Evolutionary conservation across 768 basidiomycete genomes (phyloP).

Genomic region (Tricholoma sp.): DNA sequence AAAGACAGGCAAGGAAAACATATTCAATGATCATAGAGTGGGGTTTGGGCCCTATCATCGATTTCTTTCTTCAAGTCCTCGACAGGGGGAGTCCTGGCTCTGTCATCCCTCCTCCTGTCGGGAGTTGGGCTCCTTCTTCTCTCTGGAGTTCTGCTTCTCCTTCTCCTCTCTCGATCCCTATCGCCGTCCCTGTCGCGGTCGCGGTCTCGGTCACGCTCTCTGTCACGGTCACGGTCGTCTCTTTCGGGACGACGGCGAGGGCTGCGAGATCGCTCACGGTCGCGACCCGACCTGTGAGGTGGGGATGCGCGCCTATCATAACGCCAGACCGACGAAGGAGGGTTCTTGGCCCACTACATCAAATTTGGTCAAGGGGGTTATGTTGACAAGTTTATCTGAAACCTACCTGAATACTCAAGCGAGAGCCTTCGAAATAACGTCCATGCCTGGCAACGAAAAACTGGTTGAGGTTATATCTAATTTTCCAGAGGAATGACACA

Average conservation of each 20-base stretch:
- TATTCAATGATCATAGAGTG: conserved; percentile 52
- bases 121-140: conserved; percentile 37
- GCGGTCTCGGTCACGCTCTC: conserved; percentile 28
- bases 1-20: background rate
- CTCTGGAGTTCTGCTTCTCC: conserved; percentile 1
- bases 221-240: conserved; percentile 29
- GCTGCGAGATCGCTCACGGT: conserved; percentile 44
- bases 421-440: conserved; percentile 65
- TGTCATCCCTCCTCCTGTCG: conserved; percentile 33
- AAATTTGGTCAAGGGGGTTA: background rate
- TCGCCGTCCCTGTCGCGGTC: conserved; percentile 32
- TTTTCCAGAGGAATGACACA: conserved; percentile 27
- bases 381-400: background rate
- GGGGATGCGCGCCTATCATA: conserved; percentile 55
- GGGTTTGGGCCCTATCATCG: conserved; percentile 52
- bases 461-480: background rate
- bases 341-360: conserved; percentile 73
- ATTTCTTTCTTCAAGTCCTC: conserved; percentile 39
- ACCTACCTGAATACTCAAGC: conserved; percentile 69
- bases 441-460: conserved; percentile 55
- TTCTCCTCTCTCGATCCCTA: conserved; percentile 17
- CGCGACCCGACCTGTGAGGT: conserved; percentile 25
- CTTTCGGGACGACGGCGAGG: conserved; percentile 41
- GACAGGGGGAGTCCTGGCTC: conserved; percentile 49
- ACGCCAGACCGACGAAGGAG: conserved; percentile 81